Evolutionary conservation across 2,329 filamentous ascomycete species (phyloP).

Genomic region (Venturiaceae sp.): DNA sequence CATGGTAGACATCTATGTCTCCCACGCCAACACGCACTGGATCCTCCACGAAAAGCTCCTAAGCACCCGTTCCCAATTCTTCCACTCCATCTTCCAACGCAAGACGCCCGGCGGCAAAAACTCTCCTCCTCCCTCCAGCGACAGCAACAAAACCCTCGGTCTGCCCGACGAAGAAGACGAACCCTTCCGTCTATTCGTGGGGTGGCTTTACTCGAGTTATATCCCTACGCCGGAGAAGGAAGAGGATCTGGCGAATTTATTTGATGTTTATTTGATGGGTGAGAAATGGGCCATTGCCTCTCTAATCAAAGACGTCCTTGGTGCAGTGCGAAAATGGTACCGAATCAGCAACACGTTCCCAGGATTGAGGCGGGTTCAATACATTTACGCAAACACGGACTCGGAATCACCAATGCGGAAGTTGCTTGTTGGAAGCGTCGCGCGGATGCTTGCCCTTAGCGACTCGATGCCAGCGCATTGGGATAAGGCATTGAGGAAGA

Average conservation of each 20-base stretch:
- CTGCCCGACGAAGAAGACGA: conserved; percentile 43
- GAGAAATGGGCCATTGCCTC: conserved; percentile 41
- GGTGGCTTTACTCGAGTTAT: conserved; percentile 42
- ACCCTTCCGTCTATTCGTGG: conserved; percentile 41
- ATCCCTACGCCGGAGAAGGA: conserved; percentile 39
- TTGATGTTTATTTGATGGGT: conserved; percentile 45
- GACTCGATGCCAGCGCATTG: conserved; percentile 43
- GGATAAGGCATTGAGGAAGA: conserved; percentile 44
- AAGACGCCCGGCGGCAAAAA: background rate
- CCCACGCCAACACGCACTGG: conserved; percentile 44
- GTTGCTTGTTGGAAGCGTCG: conserved; percentile 38
- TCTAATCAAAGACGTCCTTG: conserved; percentile 38
- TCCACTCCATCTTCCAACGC: conserved; percentile 41
- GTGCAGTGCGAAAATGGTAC: conserved; percentile 41
- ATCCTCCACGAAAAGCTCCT: conserved; percentile 47
- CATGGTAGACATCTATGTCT: conserved; percentile 48
- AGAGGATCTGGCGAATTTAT: conserved; percentile 38
- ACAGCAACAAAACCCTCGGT: conserved; percentile 26
- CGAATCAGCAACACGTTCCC: conserved; percentile 43
- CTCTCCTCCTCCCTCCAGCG: conserved; percentile 1
- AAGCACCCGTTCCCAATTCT: conserved; percentile 44
- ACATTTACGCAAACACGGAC: conserved; percentile 41
- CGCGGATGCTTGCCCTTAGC: conserved; percentile 37
- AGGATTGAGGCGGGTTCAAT: conserved; percentile 41
- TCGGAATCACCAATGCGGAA: conserved; percentile 37